Percentiles rank a stretch among this genome's conserved stretches.
Evolutionary conservation across 306 rosid species (phyloP).

Genomic region (Prinsepia uniflora): DNA sequence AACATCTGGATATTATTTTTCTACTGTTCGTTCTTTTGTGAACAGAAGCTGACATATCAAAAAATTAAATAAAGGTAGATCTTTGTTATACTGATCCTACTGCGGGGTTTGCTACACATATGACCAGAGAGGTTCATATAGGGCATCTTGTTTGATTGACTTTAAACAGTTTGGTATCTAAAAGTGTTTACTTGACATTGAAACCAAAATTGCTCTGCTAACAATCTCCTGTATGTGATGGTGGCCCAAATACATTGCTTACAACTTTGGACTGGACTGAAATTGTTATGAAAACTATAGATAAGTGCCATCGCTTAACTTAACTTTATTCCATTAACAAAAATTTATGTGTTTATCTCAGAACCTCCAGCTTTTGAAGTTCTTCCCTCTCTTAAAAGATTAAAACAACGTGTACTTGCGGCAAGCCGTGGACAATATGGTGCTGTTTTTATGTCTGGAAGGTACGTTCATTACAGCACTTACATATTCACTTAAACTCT

Average conservation of each 20-base stretch:
- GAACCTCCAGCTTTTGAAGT: conserved; percentile 95
- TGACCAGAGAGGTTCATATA: background rate
- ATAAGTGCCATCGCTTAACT: background rate
- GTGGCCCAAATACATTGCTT: background rate
- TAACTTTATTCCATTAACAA: background rate
- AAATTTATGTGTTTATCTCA: conserved; percentile 23
- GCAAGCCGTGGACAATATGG: conserved; percentile 83
- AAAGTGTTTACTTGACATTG: background rate
- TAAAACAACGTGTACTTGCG: conserved; percentile 75
- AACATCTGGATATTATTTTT: conserved; percentile 14
- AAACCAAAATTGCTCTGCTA: background rate
- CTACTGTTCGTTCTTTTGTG: background rate
- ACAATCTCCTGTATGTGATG: background rate
- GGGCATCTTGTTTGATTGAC: background rate
- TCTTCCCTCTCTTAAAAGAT: conserved; percentile 84
- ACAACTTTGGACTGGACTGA: background rate
- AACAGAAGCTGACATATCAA: background rate
- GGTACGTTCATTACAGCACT: conserved; percentile 40
- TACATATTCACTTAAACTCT: conserved; percentile 1
- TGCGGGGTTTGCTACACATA: background rate
- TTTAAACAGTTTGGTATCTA: background rate
- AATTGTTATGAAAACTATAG: background rate
- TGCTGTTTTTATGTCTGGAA: conserved; percentile 97
- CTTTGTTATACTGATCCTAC: background rate
- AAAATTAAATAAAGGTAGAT: background rate